These are phyloP conservation scores for Stentor coeruleus DNA, from an alignment of 73 alveolate species.

Conservation along the genomic window DNA sequence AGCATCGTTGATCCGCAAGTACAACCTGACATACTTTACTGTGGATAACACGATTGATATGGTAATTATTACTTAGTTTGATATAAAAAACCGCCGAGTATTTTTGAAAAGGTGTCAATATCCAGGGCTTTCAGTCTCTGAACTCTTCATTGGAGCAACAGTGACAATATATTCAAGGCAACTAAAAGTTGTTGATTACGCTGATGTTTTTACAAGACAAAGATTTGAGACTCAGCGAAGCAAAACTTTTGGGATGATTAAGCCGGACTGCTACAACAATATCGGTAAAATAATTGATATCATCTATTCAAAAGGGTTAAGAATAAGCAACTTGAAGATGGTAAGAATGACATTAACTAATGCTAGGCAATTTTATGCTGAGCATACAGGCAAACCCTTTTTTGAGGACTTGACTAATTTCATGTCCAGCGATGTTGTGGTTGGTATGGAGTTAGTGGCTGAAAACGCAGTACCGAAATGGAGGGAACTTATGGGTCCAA, in stretches of 20 bases:
- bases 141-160: constrained; percentile 85
- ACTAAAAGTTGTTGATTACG: constrained; percentile 88
- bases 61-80: constrained; percentile 69
- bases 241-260: constrained; percentile 93
- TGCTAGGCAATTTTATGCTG: constrained; percentile 82
- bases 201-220: constrained; percentile 87
- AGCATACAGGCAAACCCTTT: constrained; percentile 87
- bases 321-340: constrained; percentile 88
- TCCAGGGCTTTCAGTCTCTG: constrained; percentile 72
- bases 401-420: constrained; percentile 72
- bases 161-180: constrained; percentile 88
- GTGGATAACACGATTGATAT: constrained; percentile 92
- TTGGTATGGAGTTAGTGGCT: constrained; percentile 91
- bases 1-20: constrained; percentile 82
- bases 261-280: constrained; percentile 93
- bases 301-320: constrained; percentile 77
- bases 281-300: constrained; percentile 87
- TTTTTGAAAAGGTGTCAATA: constrained; percentile 84
- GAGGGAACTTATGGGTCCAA: constrained; percentile 94
- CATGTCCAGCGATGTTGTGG: constrained; percentile 86
- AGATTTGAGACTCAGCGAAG: constrained; percentile 64
- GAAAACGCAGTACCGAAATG: constrained; percentile 86
- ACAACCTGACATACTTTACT: constrained; percentile 81
- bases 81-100: constrained; percentile 80
- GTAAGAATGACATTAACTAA: constrained; percentile 68